These are phyloP conservation scores for Talaromyces piceae DNA, from an alignment of 2,329 filamentous ascomycete species.

Conservation along the genomic window DNA sequence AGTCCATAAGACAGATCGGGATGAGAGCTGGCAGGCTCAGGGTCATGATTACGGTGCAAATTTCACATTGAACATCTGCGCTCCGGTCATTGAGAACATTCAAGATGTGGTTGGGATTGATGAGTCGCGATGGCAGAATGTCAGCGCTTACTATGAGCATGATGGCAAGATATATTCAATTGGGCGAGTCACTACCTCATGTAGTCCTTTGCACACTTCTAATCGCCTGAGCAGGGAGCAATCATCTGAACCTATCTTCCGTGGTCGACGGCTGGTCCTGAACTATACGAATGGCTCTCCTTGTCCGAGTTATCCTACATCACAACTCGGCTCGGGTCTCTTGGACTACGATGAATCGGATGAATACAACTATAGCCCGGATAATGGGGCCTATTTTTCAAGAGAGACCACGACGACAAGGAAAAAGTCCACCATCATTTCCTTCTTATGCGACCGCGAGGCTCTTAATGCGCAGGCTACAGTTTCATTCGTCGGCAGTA, in stretches of 20 bases:
- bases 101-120: constrained; percentile 41
- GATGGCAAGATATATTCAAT: constrained; percentile 39
- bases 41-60: constrained; percentile 45
- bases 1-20: constrained; percentile 28
- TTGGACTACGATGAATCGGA: constrained; percentile 14
- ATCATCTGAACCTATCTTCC: constrained; percentile 40
- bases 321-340: constrained; percentile 10
- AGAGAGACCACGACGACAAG: constrained; percentile 20
- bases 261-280: constrained; percentile 57
- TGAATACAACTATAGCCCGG: constrained; percentile 11
- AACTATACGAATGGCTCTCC: constrained; percentile 73
- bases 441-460: constrained; percentile 86
- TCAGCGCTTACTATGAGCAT: constrained; percentile 43
- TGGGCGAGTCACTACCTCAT: constrained; percentile 28
- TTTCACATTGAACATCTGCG: constrained; percentile 46
- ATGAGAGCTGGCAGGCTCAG: constrained; percentile 42
- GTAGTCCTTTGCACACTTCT: background rate
- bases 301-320: constrained; percentile 37
- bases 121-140: constrained; percentile 35
- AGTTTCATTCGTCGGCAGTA: constrained; percentile 78
- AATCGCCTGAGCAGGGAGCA: constrained; percentile 29
- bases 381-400: background rate
- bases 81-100: constrained; percentile 41
- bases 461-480: constrained; percentile 59
- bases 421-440: constrained; percentile 75